Conservation (phyloP, 306 rosid genomes). For the Argentina anserina region DNA sequence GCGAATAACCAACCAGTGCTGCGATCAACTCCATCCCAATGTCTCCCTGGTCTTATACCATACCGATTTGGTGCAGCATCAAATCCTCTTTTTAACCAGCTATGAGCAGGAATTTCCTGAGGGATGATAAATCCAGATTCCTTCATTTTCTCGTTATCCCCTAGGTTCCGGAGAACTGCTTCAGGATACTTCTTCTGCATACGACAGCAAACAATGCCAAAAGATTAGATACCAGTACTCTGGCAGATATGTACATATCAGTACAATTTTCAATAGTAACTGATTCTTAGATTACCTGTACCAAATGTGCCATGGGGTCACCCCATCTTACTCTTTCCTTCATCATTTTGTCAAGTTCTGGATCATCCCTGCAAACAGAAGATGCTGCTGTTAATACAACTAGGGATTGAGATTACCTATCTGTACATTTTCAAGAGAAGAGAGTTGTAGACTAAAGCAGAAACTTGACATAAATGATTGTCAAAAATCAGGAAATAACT, state of each 20-base stretch:
- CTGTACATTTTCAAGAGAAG: not conserved
- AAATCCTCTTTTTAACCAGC: conserved; percentile 80
- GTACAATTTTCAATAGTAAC: conserved; percentile 12
- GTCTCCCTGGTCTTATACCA: conserved; percentile 86
- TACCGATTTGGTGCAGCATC: conserved; percentile 77
- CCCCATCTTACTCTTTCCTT: conserved; percentile 86
- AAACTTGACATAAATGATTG: not conserved
- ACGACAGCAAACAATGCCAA: conserved; percentile 20
- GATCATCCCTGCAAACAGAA: conserved; percentile 66
- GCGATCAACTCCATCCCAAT: conserved; percentile 95
- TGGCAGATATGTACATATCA: not conserved
- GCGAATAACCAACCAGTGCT: conserved; percentile 67
- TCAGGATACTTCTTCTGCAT: conserved; percentile 62
- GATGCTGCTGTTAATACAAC: conserved; percentile 5
- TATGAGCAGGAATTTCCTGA: conserved; percentile 78
- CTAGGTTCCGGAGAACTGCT: conserved; percentile 53
- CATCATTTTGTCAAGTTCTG: conserved; percentile 69
- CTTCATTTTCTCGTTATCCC: conserved; percentile 68
- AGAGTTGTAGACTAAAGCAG: not conserved
- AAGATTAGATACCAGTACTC: not conserved
- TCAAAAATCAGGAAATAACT: not conserved
- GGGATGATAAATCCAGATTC: conserved; percentile 87
- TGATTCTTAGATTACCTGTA: conserved; percentile 59
- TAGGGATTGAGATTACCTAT: not conserved
- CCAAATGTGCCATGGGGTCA: conserved; percentile 94